Evolutionary conservation across 2,329 filamentous ascomycete species (phyloP).

Genomic region (Fusarium sp.): DNA sequence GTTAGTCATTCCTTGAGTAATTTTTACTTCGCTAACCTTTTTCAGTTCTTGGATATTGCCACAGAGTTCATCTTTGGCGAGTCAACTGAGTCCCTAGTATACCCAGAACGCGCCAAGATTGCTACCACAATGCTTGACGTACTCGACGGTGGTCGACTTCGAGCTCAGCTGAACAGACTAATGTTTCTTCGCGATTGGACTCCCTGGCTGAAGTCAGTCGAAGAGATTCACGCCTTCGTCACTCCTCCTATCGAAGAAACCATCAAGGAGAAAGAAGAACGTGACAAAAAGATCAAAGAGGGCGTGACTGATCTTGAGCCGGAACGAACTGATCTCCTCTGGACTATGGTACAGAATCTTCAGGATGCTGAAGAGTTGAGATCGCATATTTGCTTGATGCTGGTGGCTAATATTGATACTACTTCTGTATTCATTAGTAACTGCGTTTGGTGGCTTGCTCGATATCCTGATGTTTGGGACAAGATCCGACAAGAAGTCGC

Average conservation of each 20-base stretch:
- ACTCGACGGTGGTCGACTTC: neutral
- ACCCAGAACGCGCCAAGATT: neutral
- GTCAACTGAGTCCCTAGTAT: neutral
- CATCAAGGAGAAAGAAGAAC: neutral
- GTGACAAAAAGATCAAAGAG: neutral
- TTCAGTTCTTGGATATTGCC: neutral
- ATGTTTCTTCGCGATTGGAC: constrained; percentile 9
- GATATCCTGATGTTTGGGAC: neutral
- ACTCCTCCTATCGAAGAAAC: neutral
- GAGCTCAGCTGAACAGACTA: neutral
- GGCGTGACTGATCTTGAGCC: neutral
- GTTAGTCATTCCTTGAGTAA: neutral
- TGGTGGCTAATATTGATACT: neutral
- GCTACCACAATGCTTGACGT: neutral
- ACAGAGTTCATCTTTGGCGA: neutral
- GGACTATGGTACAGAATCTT: neutral
- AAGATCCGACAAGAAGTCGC: neutral
- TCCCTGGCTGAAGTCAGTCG: neutral
- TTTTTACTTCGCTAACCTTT: neutral
- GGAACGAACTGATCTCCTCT: neutral
- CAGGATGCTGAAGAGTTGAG: neutral
- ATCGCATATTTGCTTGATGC: neutral
- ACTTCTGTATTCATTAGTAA: neutral
- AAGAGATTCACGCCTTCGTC: neutral
- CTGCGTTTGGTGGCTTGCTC: constrained; percentile 3